These are phyloP conservation scores for Tolypocladium ovalisporum DNA, from an alignment of 2,329 filamentous ascomycete species.

Conservation along the genomic window DNA sequence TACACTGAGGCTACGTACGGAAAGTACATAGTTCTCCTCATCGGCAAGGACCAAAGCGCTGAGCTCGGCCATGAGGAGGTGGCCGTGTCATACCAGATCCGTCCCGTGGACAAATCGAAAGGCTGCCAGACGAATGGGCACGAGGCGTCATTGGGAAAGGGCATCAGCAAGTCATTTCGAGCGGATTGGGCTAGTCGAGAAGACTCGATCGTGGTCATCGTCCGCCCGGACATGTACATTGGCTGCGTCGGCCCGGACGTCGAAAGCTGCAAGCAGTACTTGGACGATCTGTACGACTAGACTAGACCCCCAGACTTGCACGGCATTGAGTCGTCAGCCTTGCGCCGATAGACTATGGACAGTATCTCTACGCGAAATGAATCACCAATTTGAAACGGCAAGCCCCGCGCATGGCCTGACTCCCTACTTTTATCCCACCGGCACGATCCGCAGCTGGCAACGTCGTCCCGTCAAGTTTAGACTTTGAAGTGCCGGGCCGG, in stretches of 20 bases:
- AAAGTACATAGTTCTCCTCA: constrained; percentile 16
- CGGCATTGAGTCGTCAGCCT: neutral
- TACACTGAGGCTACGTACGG: constrained; percentile 22
- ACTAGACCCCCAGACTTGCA: neutral
- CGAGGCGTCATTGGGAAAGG: neutral
- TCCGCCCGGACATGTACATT: constrained; percentile 30
- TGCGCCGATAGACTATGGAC: neutral
- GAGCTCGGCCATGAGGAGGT: constrained; percentile 3
- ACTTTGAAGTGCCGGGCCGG: neutral
- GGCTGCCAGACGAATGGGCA: neutral
- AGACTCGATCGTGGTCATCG: constrained; percentile 20
- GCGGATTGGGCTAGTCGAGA: constrained; percentile 17
- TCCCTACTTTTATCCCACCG: neutral
- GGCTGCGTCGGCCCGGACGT: constrained; percentile 18
- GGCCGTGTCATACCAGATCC: constrained; percentile 1
- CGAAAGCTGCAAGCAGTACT: constrained; percentile 16
- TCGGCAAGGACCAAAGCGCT: constrained; percentile 5
- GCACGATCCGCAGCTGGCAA: neutral
- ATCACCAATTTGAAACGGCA: neutral
- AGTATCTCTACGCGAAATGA: neutral
- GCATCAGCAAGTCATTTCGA: constrained; percentile 9
- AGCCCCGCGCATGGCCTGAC: neutral
- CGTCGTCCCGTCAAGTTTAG: neutral
- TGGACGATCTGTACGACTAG: constrained; percentile 9
- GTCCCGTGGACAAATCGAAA: neutral